Conservation (phyloP, 1,284 basidiomycete genomes). For the Rhodotorula sp. region DNA sequence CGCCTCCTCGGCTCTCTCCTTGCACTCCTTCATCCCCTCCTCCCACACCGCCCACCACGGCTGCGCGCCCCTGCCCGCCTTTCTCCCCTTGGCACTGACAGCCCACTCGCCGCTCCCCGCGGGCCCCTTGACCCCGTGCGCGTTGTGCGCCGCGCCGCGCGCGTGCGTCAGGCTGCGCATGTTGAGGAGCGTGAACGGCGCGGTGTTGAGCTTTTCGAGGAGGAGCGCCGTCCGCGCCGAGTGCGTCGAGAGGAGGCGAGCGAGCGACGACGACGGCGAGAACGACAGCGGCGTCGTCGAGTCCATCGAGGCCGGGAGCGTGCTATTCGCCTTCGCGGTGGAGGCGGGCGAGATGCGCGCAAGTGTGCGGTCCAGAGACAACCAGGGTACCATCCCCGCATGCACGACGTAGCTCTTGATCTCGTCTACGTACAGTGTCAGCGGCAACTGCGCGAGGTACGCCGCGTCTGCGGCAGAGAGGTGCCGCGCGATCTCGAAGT, state of each 20-base stretch:
- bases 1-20: conserved; percentile 8
- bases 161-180: conserved; percentile 44
- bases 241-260: conserved; percentile 5
- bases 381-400: conserved; percentile 61
- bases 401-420: conserved; percentile 78
- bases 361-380: background rate
- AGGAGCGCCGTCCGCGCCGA: conserved; percentile 24
- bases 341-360: conserved; percentile 7
- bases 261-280: conserved; percentile 9
- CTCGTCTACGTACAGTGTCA: conserved; percentile 72
- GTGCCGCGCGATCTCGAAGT: conserved; percentile 69
- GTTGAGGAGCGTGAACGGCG: conserved; percentile 46
- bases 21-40: conserved; percentile 36
- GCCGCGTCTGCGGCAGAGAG: conserved; percentile 63
- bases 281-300: conserved; percentile 23
- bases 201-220: conserved; percentile 33
- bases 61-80: conserved; percentile 26
- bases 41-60: conserved; percentile 45
- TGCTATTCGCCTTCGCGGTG: too few relatives aligned
- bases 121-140: conserved; percentile 38
- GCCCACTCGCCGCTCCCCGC: conserved; percentile 24
- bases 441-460: conserved; percentile 70
- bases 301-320: background rate
- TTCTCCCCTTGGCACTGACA: conserved; percentile 21
- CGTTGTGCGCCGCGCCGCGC: background rate